A percentile compares a stretch with the other conserved stretches of the same genome.
Conservation (phyloP, 75 land plant species). For the Cunninghamia lanceolata region DNA sequence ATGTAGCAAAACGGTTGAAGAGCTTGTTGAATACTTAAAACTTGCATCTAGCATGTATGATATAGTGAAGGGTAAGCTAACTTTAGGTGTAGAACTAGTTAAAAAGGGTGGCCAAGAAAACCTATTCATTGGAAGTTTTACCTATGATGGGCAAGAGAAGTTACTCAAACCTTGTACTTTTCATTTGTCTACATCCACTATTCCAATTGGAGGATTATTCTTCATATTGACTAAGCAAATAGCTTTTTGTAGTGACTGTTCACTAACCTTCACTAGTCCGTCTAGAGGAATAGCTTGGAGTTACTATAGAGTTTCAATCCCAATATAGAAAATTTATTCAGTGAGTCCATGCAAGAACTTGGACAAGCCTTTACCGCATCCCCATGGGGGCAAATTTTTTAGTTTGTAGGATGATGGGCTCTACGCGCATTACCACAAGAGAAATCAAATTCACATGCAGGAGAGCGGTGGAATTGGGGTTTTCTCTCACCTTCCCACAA, state of each 20-base stretch:
- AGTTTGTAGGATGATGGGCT: too few species aligned
- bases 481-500: too few species aligned
- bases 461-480: too few species aligned
- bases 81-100: constrained; percentile 43
- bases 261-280: constrained; percentile 27
- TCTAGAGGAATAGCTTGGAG: constrained; percentile 16
- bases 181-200: constrained; percentile 54
- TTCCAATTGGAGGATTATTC: too few species aligned
- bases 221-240: constrained; percentile 46
- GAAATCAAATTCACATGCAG: too few species aligned
- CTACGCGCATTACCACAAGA: too few species aligned
- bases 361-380: constrained; percentile 28
- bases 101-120: constrained; percentile 47
- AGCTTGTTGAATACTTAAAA: constrained; percentile 4
- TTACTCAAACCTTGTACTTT: constrained; percentile 52
- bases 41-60: constrained; percentile 38
- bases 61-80: constrained; percentile 54
- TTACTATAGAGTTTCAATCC: constrained; percentile 32
- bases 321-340: constrained; percentile 15
- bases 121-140: constrained; percentile 38
- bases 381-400: too few species aligned
- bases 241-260: constrained; percentile 60
- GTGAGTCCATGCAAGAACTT: constrained; percentile 30
- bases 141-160: constrained; percentile 28
- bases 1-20: neutral